Evolutionary conservation across 345 rosid genomes (phyloP), one percentile per base, ranked within the genome.

Genomic region (Syzygium jambos): DNA sequence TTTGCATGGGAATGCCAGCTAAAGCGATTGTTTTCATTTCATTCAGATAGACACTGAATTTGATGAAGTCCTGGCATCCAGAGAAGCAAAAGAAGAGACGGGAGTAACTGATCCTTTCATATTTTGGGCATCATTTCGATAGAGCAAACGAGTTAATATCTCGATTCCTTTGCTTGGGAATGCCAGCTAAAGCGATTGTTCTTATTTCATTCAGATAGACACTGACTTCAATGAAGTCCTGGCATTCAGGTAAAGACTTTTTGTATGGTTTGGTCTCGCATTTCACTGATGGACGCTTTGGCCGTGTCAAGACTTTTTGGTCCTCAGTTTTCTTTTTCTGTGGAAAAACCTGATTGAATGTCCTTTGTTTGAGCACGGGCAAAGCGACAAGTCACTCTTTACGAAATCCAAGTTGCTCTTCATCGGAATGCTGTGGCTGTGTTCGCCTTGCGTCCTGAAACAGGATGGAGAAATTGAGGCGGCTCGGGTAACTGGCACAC

Each of bases 211-310:
- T 41, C 91, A 92, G 93, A 86, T 92, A 68, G 92, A 89, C 43
- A 84, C 92, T 12, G 89, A 91, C 68, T 92, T 92, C 51, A 51
- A 88, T 5, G 91, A 92, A 90, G 85, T 92, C 30, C 84, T 92
- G 41, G 90, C 91, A 23, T 90, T 92, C 93, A 86, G 92, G 92
- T 92, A 92, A 41, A 82, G 38, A 22, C 29, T 25, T 23, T 25
- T 57, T 57, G 22, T 16, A 53, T 53, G 12, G 3, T 53, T 16
- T 53, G 56, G 56, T 53, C 56, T 53, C 56, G 22, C 56, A 19
- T 53, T 16, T 53, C 56, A 14, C 53, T 52, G 53, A 53, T 53
- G 55, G 55, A 53, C 1, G 56, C 56, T 53, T 53, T 53, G 56
- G 56, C 56, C 56, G 17, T 53, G 56, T 53, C 56, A 53, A 53